These are phyloP conservation scores for Helicosporidium sp. DNA, from an alignment of 139 green algal genomes.

Conservation along the genomic window DNA sequence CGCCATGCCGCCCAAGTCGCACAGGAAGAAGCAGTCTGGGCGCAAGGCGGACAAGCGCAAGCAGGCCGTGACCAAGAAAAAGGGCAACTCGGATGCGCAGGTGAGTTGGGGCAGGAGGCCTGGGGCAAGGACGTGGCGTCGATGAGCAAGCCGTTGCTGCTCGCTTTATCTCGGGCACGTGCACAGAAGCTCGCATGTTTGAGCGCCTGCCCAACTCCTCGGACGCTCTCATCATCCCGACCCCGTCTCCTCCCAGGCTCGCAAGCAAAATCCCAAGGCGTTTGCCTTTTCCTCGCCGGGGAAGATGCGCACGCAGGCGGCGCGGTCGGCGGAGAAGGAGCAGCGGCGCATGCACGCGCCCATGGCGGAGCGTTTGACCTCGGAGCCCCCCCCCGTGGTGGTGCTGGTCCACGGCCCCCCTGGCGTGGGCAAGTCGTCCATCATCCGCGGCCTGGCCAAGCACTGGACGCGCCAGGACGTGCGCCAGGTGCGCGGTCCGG, in stretches of 20 bases:
- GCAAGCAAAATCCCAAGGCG: slow-evolving; percentile 46
- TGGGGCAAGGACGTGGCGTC: too few species aligned
- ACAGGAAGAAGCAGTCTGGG: slow-evolving; percentile 50
- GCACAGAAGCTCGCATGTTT: too few species aligned
- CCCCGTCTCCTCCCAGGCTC: too few species aligned
- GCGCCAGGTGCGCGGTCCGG: slow-evolving; percentile 62
- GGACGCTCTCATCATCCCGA: too few species aligned
- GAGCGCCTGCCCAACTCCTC: too few species aligned
- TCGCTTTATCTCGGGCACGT: too few species aligned
- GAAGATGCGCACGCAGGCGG: slow-evolving; percentile 39
- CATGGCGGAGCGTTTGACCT: slow-evolving; percentile 30
- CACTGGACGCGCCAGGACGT: slow-evolving; percentile 88
- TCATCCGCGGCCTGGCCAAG: slow-evolving; percentile 85
- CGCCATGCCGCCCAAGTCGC: slow-evolving; percentile 11
- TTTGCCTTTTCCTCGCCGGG: slow-evolving; percentile 43
- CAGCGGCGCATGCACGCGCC: slow-evolving; percentile 75
- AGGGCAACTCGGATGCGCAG: slow-evolving; percentile 15
- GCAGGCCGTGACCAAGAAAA: slow-evolving; percentile 35
- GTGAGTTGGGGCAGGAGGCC: slow-evolving; percentile 1
- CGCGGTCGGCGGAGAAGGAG: slow-evolving; percentile 65
- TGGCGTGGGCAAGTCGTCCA: slow-evolving; percentile 73
- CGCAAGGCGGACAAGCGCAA: slow-evolving; percentile 51
- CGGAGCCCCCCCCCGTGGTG: slow-evolving; percentile 77
- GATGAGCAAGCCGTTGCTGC: too few species aligned
- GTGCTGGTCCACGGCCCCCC: slow-evolving; percentile 89